Base-by-base conservation (phyloP, 2,329 filamentous ascomycete species). In the Epichloe amarillans region DNA sequence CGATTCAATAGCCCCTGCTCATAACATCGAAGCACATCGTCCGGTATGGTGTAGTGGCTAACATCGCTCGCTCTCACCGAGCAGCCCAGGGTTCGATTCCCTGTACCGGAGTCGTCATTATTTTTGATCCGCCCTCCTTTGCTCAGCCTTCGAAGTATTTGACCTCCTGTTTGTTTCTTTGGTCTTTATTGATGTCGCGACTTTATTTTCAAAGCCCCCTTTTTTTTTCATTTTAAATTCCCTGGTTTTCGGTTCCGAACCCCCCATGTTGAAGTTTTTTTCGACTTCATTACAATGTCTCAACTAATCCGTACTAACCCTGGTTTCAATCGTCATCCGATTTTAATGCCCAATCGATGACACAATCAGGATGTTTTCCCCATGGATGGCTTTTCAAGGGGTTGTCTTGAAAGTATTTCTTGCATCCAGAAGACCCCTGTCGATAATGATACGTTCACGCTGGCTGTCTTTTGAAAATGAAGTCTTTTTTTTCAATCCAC, bases 1-100 rank as follows among this genome's bases (percentile, higher is more conserved):
- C n/a, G n/a, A n/a, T n/a, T 10, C 0, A 11, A 30, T 0, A 30
- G 8, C 26, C 1, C 7, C 3, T 0, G 2, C 0, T 0, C 3
- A 0, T 1, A 1, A 4, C 3, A 11, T 1, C 8, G 10, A 11
- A 0, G 30, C 1, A 11, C 0, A 4, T 30, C 3, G 56, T 63
- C 61, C 61, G 61, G 58, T 62, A 63, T 64, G 62, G 62, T 64
- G 61, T 64, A 64, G 62, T 64, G 62, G 62, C 61, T 63, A 64
- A 64, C 62, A 64, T 64, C 62, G 62, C 61, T 64, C 61, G 62
- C 54, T 58, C 56, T 57, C 54, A 57, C 58, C 57, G 58, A 60
- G 58, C 58, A 60, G 58, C 58, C 57, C 58, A 53, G 58, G 58
- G 58, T 60, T 60, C 58, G 58, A 60, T 60, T 60, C 58, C 57